Evolutionary conservation across 208 protist genomes (phyloP), one percentile per base, ranked within the genome.

Genomic region (Wallacemonas sp.): DNA sequence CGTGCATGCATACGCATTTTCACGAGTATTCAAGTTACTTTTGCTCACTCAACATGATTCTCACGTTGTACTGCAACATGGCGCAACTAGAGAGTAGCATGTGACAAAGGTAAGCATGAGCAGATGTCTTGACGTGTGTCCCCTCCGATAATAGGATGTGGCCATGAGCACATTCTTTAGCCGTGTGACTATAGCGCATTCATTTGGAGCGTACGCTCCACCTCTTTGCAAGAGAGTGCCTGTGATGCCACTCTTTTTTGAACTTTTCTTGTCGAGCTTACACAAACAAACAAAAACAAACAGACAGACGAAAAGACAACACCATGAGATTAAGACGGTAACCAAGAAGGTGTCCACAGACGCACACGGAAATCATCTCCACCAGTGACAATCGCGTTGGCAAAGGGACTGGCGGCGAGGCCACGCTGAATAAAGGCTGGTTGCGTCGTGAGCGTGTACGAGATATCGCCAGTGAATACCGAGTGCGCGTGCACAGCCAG

Each of bases 281-380:
- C 18, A 23, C 12, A 41, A 8, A 59, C 50, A 59, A 22, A 41
- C 55, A 61, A 22, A 42, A 2, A 61, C 55, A n/a, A 11, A 61
- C 55, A 61, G 10, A 61, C 55, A 42, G 18, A 29, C 26, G 10
- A 23, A 52, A 52, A 50, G 38, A 61, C 26, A 61, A 42, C 5
- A 1, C 36, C 8, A 61, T 12, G 18, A 33, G 29, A 3, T 72
- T 70, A 86, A 11, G 73, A 77, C 0, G 83, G 74, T 2, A 84
- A 63, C 79, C 81, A 91, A 23, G 86, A 74, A 1, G 89, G 86
- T 11, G 82, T 91, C 90, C 90, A 95, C 16, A 93, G n/a, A 22
- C 85, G 81, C 65, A 95, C 50, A 16, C 85, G 81, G 42, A 75
- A 91, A 55, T 95, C 90, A 63, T 95, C 90, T 18, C 82, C 85